These are phyloP conservation scores for Amanita pallidorosea DNA, from an alignment of 768 basidiomycete species.

Conservation along the genomic window DNA sequence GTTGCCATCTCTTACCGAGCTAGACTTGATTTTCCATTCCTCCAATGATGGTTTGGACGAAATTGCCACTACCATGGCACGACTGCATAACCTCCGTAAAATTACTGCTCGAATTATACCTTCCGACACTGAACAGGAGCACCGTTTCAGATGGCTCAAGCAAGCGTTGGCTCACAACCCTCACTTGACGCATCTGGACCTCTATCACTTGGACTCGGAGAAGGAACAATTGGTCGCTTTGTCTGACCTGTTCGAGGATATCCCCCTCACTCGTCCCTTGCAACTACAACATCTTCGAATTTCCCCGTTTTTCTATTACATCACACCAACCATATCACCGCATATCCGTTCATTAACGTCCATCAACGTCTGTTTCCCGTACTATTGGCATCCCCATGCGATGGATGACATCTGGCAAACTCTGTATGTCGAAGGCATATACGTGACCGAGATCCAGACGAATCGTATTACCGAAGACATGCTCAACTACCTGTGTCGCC, in stretches of 20 bases:
- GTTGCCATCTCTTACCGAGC: slow-evolving; percentile 2
- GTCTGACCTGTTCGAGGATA: background rate
- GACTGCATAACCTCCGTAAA: slow-evolving; percentile 5
- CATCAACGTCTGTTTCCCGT: background rate
- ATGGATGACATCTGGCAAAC: slow-evolving; percentile 1
- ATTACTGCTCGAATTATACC: background rate
- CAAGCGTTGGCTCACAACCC: slow-evolving; percentile 1
- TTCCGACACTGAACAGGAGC: background rate
- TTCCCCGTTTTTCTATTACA: background rate
- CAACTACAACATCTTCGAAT: slow-evolving; percentile 1
- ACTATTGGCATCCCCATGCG: background rate
- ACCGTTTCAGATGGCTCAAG: slow-evolving; percentile 1
- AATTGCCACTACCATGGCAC: background rate
- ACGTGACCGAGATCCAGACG: background rate
- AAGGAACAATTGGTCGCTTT: background rate
- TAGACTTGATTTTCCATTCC: background rate
- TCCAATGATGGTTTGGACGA: background rate
- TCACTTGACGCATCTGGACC: background rate
- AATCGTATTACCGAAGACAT: background rate
- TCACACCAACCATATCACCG: background rate
- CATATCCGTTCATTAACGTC: slow-evolving; percentile 2
- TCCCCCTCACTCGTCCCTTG: background rate
- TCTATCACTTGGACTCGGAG: background rate
- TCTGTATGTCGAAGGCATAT: background rate
- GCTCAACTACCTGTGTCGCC: background rate